Base-by-base conservation (phyloP, 768 basidiomycete species). In the Amanita exitialis region DNA sequence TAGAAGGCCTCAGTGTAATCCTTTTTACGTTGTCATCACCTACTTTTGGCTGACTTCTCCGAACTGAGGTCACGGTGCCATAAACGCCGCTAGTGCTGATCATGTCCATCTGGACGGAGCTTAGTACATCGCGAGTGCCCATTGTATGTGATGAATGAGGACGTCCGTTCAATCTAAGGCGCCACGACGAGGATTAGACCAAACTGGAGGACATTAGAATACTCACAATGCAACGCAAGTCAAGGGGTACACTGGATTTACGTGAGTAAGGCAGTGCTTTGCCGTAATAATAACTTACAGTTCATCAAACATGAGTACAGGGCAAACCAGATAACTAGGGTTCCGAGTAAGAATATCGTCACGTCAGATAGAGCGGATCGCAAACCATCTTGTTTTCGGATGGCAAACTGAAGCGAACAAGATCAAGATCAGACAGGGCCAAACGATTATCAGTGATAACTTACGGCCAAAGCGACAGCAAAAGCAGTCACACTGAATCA, bases 191-290 rank as follows among this genome's bases (percentile, higher is more conserved):
- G 10, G 32, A 21, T 47, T 18, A 30, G 28, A 16, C 3, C 7
- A 16, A 36, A 15, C n/a, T 35, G 3, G 21, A 21, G 16, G 7
- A 20, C 15, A 8, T 30, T 20, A 16, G 32, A 34, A 34, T 21
- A 18, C 46, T 47, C 20, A 47, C 46, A 47, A 35, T 32, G 46
- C 46, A 13, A 47, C 20, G 16, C 46, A 47, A 30, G 46, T 47
- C 8, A 47, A 32, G 0, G 46, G 46, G 12, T 47, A 47, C 16
- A 47, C 46, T 47, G 16, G 9, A 21, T 7, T 12, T 4, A n/a
- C 46, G 34, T 36, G 12, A 34, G 46, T 20, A 20, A 18, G 20
- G 46, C 4, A 13, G 18, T 4, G 13, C 6, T 1, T 30, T 20
- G 15, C 25, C 9, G 4, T 32, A 28, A 21, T 41, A 36, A 47